A percentile compares a stretch with the other conserved stretches of the same genome.
Evolutionary conservation across 148 eudicot species (phyloP).

Genomic region (Arbutus unedo): DNA sequence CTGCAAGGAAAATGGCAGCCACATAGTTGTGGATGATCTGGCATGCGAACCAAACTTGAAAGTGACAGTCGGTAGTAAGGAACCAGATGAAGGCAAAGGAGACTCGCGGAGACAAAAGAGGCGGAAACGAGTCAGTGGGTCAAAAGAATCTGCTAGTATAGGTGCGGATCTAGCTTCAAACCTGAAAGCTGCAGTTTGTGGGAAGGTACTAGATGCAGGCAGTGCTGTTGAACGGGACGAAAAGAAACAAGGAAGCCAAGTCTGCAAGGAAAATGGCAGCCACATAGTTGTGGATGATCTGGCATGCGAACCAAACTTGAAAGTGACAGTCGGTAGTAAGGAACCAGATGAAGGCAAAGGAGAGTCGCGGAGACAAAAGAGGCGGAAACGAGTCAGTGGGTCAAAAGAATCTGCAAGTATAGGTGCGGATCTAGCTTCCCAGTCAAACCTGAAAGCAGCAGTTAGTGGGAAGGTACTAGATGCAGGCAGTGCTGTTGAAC

Average conservation of each 20-base stretch:
- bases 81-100: not conserved
- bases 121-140: not conserved
- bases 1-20: no score
- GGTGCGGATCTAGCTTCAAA: not conserved
- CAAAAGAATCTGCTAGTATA: not conserved
- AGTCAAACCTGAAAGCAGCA: constrained; percentile 2
- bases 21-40: not conserved
- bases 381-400: not conserved
- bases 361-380: not conserved
- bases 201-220: no score
- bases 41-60: constrained; percentile 1
- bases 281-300: not conserved
- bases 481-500: no score
- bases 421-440: not conserved
- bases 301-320: not conserved
- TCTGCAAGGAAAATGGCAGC: constrained; percentile 6
- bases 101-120: not conserved
- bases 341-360: not conserved
- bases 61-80: not conserved
- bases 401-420: not conserved
- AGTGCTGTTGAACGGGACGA: no score
- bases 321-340: not conserved
- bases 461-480: constrained; percentile 1
- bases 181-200: no score
- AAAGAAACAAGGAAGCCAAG: no score